These are phyloP conservation scores for Corylus americana DNA, from an alignment of 306 rosid genomes.

Conservation along the genomic window DNA sequence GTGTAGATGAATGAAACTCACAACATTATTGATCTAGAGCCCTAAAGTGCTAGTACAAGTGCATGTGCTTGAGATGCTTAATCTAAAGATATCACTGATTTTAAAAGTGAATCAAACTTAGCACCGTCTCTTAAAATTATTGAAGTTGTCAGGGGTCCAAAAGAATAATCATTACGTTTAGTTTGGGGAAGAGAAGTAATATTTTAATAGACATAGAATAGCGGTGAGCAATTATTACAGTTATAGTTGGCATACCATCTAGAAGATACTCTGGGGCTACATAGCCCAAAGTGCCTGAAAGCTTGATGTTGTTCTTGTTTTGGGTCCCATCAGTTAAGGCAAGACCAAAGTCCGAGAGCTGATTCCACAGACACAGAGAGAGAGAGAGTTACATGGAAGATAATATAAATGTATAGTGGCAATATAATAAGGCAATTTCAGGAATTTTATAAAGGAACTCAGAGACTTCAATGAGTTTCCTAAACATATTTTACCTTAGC, in stretches of 20 bases:
- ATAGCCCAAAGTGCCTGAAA: slow-evolving; percentile 91
- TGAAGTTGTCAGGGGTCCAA: slow-evolving; percentile 37
- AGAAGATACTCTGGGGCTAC: slow-evolving; percentile 95
- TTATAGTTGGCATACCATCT: slow-evolving; percentile 73
- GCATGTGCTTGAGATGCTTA: slow-evolving; percentile 29
- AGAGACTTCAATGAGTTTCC: slow-evolving; percentile 13
- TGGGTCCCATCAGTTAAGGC: slow-evolving; percentile 82
- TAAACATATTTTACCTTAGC: slow-evolving; percentile 65
- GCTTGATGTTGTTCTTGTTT: slow-evolving; percentile 73
- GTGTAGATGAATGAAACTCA: slow-evolving; percentile 33
- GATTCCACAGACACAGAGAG: slow-evolving; percentile 41
- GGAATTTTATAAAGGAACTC: slow-evolving; percentile 4
- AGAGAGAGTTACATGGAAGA: slow-evolving; percentile 19
- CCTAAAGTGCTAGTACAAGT: slow-evolving; percentile 31
- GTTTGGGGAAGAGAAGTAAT: slow-evolving; percentile 29
- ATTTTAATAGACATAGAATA: slow-evolving; percentile 14
- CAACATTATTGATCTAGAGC: slow-evolving; percentile 24
- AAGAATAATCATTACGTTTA: slow-evolving; percentile 36
- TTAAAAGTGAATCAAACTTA: slow-evolving; percentile 25
- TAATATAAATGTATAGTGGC: slow-evolving; percentile 15
- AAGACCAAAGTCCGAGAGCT: slow-evolving; percentile 95
- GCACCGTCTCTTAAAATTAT: slow-evolving; percentile 23
- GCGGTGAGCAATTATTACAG: slow-evolving; percentile 26
- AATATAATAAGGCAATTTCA: slow-evolving; percentile 8
- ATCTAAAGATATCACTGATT: slow-evolving; percentile 26